Percentiles rank a stretch among this genome's conserved stretches.
Evolutionary conservation across 371 early-diverging fungal species (phyloP).

Genomic region (Syncephalis fuscata): DNA sequence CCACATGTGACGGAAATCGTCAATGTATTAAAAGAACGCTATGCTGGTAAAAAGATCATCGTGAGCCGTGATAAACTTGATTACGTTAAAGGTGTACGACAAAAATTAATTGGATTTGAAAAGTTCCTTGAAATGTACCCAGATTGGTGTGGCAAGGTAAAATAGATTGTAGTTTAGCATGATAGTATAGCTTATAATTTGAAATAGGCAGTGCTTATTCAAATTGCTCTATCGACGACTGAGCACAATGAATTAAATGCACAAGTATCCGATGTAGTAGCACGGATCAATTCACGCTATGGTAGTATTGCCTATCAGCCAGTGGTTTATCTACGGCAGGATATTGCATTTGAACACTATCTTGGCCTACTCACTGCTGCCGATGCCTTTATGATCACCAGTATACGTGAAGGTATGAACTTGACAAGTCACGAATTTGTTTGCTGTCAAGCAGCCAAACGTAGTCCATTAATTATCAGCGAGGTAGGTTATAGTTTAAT

Average conservation of each 20-base stretch:
- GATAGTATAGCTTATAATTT: neutral
- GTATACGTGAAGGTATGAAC: slow-evolving; percentile 95
- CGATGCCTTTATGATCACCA: slow-evolving; percentile 84
- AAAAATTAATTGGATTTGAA: slow-evolving; percentile 80
- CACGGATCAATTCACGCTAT: slow-evolving; percentile 80
- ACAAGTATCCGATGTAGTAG: slow-evolving; percentile 71
- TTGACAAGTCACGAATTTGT: slow-evolving; percentile 92
- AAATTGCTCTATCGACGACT: slow-evolving; percentile 47
- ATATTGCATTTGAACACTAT: slow-evolving; percentile 73
- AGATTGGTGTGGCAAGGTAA: slow-evolving; percentile 42
- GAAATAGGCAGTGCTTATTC: slow-evolving; percentile 33
- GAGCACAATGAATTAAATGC: slow-evolving; percentile 54
- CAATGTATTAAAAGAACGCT: slow-evolving; percentile 53
- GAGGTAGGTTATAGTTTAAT: slow-evolving; percentile 22
- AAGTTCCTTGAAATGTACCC: slow-evolving; percentile 60
- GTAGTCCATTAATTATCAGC: slow-evolving; percentile 74
- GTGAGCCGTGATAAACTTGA: slow-evolving; percentile 91
- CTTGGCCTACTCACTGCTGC: slow-evolving; percentile 80
- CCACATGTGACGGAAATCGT: slow-evolving; percentile 59
- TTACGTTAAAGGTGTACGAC: slow-evolving; percentile 84
- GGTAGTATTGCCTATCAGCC: slow-evolving; percentile 88
- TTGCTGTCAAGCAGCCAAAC: slow-evolving; percentile 69
- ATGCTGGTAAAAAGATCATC: slow-evolving; percentile 69
- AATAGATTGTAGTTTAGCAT: neutral
- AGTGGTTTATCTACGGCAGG: slow-evolving; percentile 82